A percentile compares a stretch with the other conserved stretches of the same genome.
Evolutionary conservation across 2,329 filamentous ascomycete genomes (phyloP).

Genomic region (Beauveria rudraprayagi): DNA sequence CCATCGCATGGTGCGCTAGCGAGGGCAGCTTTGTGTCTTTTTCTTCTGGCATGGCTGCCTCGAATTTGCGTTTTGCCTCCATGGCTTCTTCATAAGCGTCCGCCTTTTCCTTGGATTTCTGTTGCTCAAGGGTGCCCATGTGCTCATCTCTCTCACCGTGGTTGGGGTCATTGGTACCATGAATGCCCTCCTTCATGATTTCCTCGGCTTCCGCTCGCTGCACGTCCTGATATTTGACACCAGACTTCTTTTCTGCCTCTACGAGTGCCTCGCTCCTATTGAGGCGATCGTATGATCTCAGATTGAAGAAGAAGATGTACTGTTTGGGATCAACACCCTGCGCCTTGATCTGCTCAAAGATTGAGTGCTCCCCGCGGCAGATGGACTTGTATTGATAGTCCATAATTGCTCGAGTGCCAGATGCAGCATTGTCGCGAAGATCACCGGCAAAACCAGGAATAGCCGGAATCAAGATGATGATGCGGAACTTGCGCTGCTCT

Average conservation of each 20-base stretch:
- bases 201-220: constrained; percentile 85
- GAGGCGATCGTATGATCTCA: constrained; percentile 85
- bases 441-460: constrained; percentile 94
- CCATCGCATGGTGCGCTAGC: constrained; percentile 77
- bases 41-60: constrained; percentile 35
- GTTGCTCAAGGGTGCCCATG: constrained; percentile 34
- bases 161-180: constrained; percentile 42
- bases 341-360: constrained; percentile 66
- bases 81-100: constrained; percentile 28
- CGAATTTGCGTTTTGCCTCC: constrained; percentile 45
- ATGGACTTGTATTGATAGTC: constrained; percentile 98
- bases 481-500: constrained; percentile 77
- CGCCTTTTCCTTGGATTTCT: constrained; percentile 29
- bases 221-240: constrained; percentile 76
- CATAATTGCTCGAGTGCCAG: constrained; percentile 90
- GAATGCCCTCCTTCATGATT: constrained; percentile 69
- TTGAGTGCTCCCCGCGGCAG: constrained; percentile 82
- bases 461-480: constrained; percentile 85
- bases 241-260: constrained; percentile 71
- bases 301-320: constrained; percentile 89
- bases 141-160: constrained; percentile 40
- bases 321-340: constrained; percentile 69
- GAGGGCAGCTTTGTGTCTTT: constrained; percentile 30
- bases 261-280: constrained; percentile 70
- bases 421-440: constrained; percentile 71